Evolutionary conservation across 2,329 filamentous ascomycete species (phyloP), one percentile per base, ranked within the genome.

Genomic region (Dactylonectria macrodidyma): DNA sequence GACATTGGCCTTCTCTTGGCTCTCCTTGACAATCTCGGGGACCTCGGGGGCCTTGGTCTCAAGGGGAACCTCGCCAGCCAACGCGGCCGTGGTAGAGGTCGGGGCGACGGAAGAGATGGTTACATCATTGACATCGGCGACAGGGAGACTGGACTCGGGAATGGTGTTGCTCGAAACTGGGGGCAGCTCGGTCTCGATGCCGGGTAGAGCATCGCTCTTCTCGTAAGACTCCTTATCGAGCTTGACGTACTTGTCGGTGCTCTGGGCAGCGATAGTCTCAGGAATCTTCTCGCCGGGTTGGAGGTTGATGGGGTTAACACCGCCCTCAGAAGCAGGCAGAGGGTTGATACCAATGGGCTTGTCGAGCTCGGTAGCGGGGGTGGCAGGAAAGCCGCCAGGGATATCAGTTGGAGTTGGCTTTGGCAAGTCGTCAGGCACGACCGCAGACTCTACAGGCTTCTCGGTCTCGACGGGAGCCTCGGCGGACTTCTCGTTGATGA

Each of bases 141-240:
- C 91, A 12, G 93, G 92, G 70, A 96, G 86, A 80, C 92, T 93
- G 8, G 93, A 95, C 82, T 97, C 94, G 19, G 94, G 94, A 71
- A 96, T 95, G 79, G 93, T 84, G 80, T 86, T 91, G 69, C 85
- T 87, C 52, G 87, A 84, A 64, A 91, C 81, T 10, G 86, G 84
- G 34, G 90, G 88, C 41, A 91, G 78, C 63, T 85, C 81, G 56
- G 86, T 82, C 72, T 82, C 80, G 60, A 84, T 75, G 72, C 87
- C 88, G 58, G 87, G 85, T 48, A 91, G 81, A 65, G 90, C 88
- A 76, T 92, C 92, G 71, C 91, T 90, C 81, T 93, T 93, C 80
- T 97, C 92, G 81, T 98, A 98, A 1, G 94, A 95, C 73, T 91
- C 93, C 80, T 94, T 88, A 79, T 98, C 95, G 22, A 93, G 88